Conservation (phyloP, 352 stramenopile genomes). For the Pythium guiyangense region DNA sequence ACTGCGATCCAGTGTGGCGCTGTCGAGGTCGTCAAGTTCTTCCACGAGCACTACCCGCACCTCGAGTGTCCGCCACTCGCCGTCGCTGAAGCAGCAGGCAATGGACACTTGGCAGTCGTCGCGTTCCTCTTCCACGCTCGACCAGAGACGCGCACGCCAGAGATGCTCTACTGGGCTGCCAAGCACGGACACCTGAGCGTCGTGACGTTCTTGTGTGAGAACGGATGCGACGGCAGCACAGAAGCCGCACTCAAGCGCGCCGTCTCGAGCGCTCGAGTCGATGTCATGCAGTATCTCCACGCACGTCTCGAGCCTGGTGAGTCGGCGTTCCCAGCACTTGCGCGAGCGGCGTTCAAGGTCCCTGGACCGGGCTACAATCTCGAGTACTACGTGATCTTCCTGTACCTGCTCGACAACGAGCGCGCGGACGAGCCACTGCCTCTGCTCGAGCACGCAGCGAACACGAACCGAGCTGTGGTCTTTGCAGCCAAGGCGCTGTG, state of each 20-base stretch:
- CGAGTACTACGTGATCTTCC: neutral
- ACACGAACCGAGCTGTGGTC: neutral
- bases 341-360: neutral
- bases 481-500: neutral
- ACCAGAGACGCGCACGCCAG: too few relatives aligned
- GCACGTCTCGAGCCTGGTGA: neutral
- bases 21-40: neutral
- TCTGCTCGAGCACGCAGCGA: neutral
- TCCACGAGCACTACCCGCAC: too few relatives aligned
- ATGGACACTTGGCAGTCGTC: too few relatives aligned
- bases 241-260: neutral
- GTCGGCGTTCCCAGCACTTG: neutral
- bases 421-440: neutral
- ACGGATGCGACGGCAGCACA: neutral
- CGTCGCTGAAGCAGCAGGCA: too few relatives aligned
- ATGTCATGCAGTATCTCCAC: neutral
- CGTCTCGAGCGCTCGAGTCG: neutral
- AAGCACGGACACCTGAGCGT: neutral
- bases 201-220: neutral
- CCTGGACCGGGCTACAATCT: neutral
- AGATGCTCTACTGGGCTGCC: neutral
- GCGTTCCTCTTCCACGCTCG: too few relatives aligned
- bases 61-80: too few relatives aligned
- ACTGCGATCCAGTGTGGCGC: neutral
- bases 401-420: neutral